phyloP scores from a whole-genome alignment of 1,284 basidiomycete genomes.

The Trametes hirsuta region DNA sequence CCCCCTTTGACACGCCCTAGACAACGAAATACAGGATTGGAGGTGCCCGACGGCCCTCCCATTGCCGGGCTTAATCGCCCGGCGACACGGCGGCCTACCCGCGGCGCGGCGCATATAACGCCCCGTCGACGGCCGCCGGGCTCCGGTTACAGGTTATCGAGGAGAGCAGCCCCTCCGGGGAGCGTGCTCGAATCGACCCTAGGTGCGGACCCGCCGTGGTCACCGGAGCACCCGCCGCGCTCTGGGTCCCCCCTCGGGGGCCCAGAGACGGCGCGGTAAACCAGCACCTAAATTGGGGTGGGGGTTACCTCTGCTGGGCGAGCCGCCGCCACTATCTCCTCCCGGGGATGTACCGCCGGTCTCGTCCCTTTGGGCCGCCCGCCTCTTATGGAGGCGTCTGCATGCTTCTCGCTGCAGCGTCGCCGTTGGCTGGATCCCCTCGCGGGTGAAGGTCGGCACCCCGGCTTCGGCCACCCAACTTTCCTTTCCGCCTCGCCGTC shows the following conservation, averaged over 20 bases:
- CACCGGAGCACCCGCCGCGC: background rate
- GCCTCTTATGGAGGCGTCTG: background rate
- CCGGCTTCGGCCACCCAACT: conserved; percentile 2
- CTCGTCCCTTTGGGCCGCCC: background rate
- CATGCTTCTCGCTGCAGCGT: background rate
- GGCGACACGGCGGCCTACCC: too few species aligned
- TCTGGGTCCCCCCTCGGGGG: background rate
- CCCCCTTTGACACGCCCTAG: too few species aligned
- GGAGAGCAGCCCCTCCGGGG: background rate
- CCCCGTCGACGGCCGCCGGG: background rate
- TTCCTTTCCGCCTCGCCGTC: background rate
- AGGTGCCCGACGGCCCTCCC: too few species aligned
- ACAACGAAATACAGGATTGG: too few species aligned
- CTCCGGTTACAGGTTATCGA: background rate
- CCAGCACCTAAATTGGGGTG: conserved; percentile 4
- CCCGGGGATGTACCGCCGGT: too few species aligned
- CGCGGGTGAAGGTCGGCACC: background rate
- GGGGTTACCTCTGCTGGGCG: background rate
- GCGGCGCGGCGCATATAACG: too few species aligned
- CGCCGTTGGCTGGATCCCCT: background rate
- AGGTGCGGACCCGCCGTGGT: conserved; percentile 3
- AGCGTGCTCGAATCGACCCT: background rate
- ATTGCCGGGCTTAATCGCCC: too few species aligned
- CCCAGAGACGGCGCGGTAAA: background rate
- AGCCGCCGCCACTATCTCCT: background rate